These are phyloP conservation scores for Zoysia japonica DNA, from an alignment of 176 grass and related monocot genomes.

Conservation along the genomic window DNA sequence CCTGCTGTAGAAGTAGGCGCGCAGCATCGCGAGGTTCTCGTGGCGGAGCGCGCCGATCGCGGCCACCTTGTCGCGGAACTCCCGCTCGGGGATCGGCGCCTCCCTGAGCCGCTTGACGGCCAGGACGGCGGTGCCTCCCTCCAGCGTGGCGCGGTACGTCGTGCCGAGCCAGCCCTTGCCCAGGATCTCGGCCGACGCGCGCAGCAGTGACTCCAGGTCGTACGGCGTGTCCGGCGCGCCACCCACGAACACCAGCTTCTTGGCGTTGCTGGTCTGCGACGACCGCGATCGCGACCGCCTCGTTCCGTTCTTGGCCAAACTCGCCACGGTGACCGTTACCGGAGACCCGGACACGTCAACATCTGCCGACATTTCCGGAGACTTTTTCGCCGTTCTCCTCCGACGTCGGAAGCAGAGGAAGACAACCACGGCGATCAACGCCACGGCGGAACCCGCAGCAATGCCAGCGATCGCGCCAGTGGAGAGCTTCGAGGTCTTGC, in stretches of 20 bases:
- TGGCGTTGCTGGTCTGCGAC: constrained; percentile 11
- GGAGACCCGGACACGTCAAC: constrained; percentile 23
- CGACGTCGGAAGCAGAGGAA: constrained; percentile 34
- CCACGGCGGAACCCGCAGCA: constrained; percentile 42
- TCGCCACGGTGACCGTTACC: constrained; percentile 29
- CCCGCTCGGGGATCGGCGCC: constrained; percentile 56
- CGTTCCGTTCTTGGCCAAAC: not conserved
- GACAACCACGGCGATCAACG: constrained; percentile 45
- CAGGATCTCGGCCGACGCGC: constrained; percentile 76
- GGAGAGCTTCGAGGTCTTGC: constrained; percentile 49
- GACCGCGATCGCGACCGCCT: constrained; percentile 6
- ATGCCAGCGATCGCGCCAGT: constrained; percentile 64
- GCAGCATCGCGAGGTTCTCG: constrained; percentile 52
- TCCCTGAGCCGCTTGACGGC: constrained; percentile 73
- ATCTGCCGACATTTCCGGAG: constrained; percentile 16
- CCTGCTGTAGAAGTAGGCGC: constrained; percentile 78
- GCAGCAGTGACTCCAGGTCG: constrained; percentile 75
- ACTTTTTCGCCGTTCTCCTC: not conserved
- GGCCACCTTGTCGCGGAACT: constrained; percentile 54
- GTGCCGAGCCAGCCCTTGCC: constrained; percentile 83
- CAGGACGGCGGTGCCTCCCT: constrained; percentile 53
- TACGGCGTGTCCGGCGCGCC: constrained; percentile 45
- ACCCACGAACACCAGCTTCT: constrained; percentile 71
- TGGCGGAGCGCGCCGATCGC: constrained; percentile 60
- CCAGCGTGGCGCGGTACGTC: constrained; percentile 79